These are phyloP conservation scores for Blastobotrys elegans DNA, from an alignment of 1,139 yeast species.

Conservation along the genomic window DNA sequence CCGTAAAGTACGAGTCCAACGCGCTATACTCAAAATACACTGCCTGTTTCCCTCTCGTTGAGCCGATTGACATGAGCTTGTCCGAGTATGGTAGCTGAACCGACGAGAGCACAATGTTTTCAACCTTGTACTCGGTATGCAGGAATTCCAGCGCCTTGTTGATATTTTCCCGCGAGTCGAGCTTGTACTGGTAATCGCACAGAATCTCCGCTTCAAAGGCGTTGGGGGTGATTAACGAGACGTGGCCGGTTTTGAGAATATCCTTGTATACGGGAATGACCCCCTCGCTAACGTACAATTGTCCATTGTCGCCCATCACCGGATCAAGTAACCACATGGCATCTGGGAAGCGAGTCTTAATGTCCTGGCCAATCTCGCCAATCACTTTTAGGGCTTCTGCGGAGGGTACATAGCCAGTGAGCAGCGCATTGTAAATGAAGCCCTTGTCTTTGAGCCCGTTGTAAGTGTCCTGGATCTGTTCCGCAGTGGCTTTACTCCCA, in stretches of 20 bases:
- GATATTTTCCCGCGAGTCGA: constrained; percentile 42
- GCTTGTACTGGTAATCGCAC: constrained; percentile 42
- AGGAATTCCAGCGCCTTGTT: constrained; percentile 44
- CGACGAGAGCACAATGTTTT: constrained; percentile 68
- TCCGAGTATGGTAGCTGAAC: constrained; percentile 32
- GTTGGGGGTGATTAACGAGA: constrained; percentile 79
- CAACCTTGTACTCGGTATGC: constrained; percentile 48
- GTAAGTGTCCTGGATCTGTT: constrained; percentile 41
- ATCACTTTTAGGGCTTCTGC: constrained; percentile 48
- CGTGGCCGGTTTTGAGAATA: constrained; percentile 47
- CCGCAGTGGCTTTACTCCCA: constrained; percentile 43
- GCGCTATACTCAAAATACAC: constrained; percentile 48
- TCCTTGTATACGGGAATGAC: constrained; percentile 62
- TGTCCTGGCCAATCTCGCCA: constrained; percentile 39
- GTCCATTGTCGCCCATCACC: constrained; percentile 90
- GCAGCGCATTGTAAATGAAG: constrained; percentile 51
- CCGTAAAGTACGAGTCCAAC: constrained; percentile 74
- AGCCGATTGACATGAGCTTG: constrained; percentile 37
- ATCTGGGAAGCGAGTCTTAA: constrained; percentile 26
- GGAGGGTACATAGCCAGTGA: constrained; percentile 72
- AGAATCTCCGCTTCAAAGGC: constrained; percentile 83
- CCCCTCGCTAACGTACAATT: constrained; percentile 66
- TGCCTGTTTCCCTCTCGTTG: constrained; percentile 18
- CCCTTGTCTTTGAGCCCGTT: constrained; percentile 45
- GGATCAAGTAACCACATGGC: constrained; percentile 74